phyloP scores from a whole-genome alignment of 345 rosid species.

The Bruguiera gymnorhiza region DNA sequence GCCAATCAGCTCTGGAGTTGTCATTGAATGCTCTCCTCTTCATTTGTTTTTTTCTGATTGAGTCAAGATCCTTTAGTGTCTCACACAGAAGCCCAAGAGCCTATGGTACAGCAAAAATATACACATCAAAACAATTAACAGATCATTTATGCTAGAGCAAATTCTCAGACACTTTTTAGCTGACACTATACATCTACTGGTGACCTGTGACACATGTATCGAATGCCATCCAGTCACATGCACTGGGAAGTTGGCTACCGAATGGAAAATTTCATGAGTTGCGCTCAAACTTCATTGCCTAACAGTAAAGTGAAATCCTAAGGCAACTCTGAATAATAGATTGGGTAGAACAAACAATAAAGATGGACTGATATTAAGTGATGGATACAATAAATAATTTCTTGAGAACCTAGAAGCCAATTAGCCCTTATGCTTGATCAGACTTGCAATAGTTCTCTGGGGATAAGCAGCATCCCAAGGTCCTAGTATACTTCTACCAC shows the following conservation, averaged over 20 bases:
- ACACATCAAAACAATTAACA: neutral
- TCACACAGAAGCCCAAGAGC: constrained; percentile 76
- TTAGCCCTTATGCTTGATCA: no score
- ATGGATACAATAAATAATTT: no score
- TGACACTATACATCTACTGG: neutral
- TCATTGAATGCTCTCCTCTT: constrained; percentile 34
- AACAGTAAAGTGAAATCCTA: no score
- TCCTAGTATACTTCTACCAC: no score
- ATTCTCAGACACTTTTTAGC: neutral
- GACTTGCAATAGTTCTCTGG: no score
- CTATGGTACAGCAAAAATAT: constrained; percentile 31
- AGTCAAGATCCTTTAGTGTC: constrained; percentile 47
- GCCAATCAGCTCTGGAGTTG: constrained; percentile 42
- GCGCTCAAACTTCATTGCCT: no score
- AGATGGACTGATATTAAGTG: no score
- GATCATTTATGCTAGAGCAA: constrained; percentile 1
- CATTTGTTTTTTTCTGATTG: constrained; percentile 42
- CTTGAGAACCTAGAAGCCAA: no score
- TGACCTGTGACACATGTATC: neutral
- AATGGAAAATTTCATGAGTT: neutral
- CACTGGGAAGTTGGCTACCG: no score
- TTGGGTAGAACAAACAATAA: no score
- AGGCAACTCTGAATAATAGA: no score
- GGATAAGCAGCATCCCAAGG: no score
- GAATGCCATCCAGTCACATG: neutral